phyloP scores from a whole-genome alignment of 2,329 filamentous ascomycete genomes.

The Paecilomyces sp. region DNA sequence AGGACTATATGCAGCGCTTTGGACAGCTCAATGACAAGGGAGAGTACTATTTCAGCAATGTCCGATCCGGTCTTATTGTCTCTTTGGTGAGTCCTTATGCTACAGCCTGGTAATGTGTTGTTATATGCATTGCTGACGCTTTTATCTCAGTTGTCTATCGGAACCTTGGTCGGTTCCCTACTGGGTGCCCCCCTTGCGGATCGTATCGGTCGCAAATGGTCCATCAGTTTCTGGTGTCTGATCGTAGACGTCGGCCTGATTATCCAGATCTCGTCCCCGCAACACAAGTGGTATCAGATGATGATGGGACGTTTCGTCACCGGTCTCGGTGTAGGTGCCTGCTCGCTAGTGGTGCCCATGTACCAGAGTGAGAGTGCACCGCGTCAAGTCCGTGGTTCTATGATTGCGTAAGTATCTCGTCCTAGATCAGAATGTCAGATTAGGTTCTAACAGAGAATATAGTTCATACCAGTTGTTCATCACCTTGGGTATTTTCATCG shows the following conservation, averaged over 20 bases:
- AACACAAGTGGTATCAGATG: conserved; percentile 33
- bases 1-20: conserved; percentile 31
- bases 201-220: conserved; percentile 35
- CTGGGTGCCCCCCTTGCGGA: conserved; percentile 35
- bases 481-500: conserved; percentile 39
- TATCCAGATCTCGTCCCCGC: conserved; percentile 34
- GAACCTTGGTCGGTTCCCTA: conserved; percentile 37
- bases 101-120: background rate
- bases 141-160: conserved; percentile 31
- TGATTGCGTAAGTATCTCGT: conserved; percentile 26
- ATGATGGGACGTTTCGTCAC: conserved; percentile 36
- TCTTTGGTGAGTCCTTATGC: conserved; percentile 23
- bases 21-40: conserved; percentile 23
- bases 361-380: conserved; percentile 40
- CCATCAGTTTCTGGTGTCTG: conserved; percentile 31
- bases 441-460: background rate
- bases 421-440: background rate
- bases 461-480: conserved; percentile 43
- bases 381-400: conserved; percentile 37
- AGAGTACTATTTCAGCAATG: conserved; percentile 31
- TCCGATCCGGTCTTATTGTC: conserved; percentile 36
- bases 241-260: conserved; percentile 34
- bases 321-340: conserved; percentile 37
- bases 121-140: background rate
- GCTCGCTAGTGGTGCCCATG: conserved; percentile 38